A percentile compares a stretch with the other conserved stretches of the same genome.
Conservation (phyloP, 768 basidiomycete genomes). For the Dictyophora rubrovolvata region DNA sequence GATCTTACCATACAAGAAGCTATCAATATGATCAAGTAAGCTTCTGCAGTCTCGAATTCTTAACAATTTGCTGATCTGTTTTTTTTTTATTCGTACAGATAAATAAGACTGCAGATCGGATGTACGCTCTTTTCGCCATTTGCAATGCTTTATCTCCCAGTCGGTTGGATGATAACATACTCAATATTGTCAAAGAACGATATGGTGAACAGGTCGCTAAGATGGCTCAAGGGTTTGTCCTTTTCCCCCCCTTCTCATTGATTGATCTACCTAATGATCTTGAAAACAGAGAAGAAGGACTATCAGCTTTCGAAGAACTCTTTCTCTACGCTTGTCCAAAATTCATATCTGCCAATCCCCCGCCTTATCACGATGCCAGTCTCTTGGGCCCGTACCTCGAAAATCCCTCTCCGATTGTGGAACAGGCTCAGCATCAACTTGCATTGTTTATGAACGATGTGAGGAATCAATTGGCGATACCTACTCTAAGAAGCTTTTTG, state of each 20-base stretch:
- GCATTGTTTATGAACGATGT: conserved; percentile 78
- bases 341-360: conserved; percentile 90
- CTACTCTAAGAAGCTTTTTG: conserved; percentile 83
- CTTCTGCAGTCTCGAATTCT: conserved; percentile 10
- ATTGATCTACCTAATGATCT: no score
- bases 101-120: conserved; percentile 93
- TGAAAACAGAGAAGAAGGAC: conserved; percentile 60
- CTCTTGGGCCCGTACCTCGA: conserved; percentile 40
- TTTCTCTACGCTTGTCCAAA: conserved; percentile 94
- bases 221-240: conserved; percentile 65
- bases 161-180: conserved; percentile 87
- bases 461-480: conserved; percentile 61
- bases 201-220: conserved; percentile 86
- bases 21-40: conserved; percentile 93
- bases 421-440: conserved; percentile 79
- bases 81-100: conserved; percentile 54
- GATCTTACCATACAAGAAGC: conserved; percentile 92
- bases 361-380: conserved; percentile 77
- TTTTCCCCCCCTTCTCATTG: no score
- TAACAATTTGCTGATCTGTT: no score
- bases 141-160: conserved; percentile 90
- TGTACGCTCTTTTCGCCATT: conserved; percentile 93
- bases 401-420: conserved; percentile 32
- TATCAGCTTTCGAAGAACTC: conserved; percentile 81
- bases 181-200: conserved; percentile 85